A percentile compares a stretch with the other conserved stretches of the same genome.
phyloP scores from a whole-genome alignment of 1,139 yeast genomes.

The Kurtzmaniella quercitrusa region DNA sequence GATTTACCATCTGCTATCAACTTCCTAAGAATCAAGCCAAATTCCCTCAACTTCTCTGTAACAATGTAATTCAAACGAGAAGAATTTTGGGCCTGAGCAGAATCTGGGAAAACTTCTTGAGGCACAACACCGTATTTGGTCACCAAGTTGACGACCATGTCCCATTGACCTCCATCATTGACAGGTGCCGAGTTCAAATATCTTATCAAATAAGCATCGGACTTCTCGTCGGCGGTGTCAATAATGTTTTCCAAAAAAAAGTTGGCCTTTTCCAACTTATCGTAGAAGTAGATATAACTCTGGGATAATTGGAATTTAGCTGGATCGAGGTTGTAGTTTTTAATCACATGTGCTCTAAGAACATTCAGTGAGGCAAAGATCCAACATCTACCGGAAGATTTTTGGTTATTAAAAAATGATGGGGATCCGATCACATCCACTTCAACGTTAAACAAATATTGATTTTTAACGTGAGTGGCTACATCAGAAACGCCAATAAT shows the following conservation, averaged over 20 bases:
- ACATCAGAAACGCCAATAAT: slow-evolving; percentile 33
- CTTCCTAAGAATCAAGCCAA: slow-evolving; percentile 61
- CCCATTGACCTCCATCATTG: slow-evolving; percentile 84
- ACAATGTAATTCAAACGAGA: slow-evolving; percentile 56
- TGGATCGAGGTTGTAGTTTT: slow-evolving; percentile 59
- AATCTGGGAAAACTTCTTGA: slow-evolving; percentile 65
- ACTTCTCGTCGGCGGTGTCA: slow-evolving; percentile 59
- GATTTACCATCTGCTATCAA: slow-evolving; percentile 26
- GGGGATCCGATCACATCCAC: slow-evolving; percentile 68
- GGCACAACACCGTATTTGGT: slow-evolving; percentile 81
- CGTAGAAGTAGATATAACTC: slow-evolving; percentile 62
- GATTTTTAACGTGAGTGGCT: slow-evolving; percentile 25
- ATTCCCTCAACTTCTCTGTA: slow-evolving; percentile 69
- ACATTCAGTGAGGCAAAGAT: slow-evolving; percentile 78
- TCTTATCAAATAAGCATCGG: slow-evolving; percentile 66
- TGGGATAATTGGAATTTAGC: slow-evolving; percentile 67
- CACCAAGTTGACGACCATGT: slow-evolving; percentile 71
- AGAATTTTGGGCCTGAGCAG: slow-evolving; percentile 59
- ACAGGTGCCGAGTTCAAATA: slow-evolving; percentile 61
- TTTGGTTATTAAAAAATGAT: slow-evolving; percentile 59
- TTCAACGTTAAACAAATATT: slow-evolving; percentile 54
- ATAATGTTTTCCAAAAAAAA: slow-evolving; percentile 71
- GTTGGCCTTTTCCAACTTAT: slow-evolving; percentile 72
- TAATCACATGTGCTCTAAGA: slow-evolving; percentile 59
- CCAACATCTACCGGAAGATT: slow-evolving; percentile 81